Evolutionary conservation across 2,329 filamentous ascomycete species (phyloP).

Genomic region (Verticillium klebahnii): DNA sequence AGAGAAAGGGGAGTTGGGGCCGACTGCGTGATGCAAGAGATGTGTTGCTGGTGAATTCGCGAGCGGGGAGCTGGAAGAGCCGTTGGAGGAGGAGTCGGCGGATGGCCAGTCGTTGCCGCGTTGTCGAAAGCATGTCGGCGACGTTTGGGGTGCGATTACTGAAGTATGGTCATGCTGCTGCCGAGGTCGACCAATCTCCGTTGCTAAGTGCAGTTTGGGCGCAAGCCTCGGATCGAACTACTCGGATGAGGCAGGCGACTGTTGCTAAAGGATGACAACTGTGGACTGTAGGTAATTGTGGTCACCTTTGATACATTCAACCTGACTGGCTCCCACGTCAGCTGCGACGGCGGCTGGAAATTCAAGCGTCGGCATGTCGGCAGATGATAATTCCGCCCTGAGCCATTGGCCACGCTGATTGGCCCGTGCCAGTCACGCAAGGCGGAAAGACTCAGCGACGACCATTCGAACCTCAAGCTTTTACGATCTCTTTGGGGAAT

Average conservation of each 20-base stretch:
- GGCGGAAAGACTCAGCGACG: background rate
- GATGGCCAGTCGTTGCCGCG: slow-evolving; percentile 35
- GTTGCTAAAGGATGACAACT: background rate
- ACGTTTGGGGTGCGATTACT: background rate
- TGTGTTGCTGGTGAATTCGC: slow-evolving; percentile 13
- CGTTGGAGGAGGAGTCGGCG: slow-evolving; percentile 24
- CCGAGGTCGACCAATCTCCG: background rate
- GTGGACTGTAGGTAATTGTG: background rate
- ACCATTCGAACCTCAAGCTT: background rate
- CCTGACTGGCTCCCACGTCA: background rate
- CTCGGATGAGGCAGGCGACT: background rate
- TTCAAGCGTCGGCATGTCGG: background rate
- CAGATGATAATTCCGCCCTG: background rate
- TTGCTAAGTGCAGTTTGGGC: background rate
- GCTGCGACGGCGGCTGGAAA: background rate
- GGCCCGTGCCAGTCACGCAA: background rate
- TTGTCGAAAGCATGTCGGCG: slow-evolving; percentile 11
- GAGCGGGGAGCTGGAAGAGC: slow-evolving; percentile 11
- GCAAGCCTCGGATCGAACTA: background rate
- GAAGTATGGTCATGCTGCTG: background rate
- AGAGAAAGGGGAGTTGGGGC: slow-evolving; percentile 49
- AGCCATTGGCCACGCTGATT: background rate
- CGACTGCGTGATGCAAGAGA: slow-evolving; percentile 25
- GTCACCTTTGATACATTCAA: background rate
- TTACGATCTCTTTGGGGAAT: background rate